These are phyloP conservation scores for Cornus florida DNA, from an alignment of 148 eudicot genomes.

Conservation along the genomic window DNA sequence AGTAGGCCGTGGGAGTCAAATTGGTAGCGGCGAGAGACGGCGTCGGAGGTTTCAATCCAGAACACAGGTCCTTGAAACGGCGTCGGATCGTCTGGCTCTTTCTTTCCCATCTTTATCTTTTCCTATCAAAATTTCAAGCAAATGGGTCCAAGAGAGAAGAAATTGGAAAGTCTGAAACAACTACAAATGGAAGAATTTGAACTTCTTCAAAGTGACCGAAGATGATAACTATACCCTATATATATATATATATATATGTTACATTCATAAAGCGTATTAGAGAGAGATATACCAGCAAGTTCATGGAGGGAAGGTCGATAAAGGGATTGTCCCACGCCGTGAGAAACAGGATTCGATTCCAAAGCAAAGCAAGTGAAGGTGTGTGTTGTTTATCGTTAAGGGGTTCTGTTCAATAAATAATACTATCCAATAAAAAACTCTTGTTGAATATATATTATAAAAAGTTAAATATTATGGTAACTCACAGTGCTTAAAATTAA, in stretches of 20 bases:
- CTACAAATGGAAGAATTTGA: neutral
- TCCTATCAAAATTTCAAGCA: slow-evolving; percentile 35
- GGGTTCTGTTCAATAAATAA: too few relatives aligned
- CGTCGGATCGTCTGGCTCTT: slow-evolving; percentile 20
- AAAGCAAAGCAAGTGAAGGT: neutral
- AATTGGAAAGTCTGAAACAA: neutral
- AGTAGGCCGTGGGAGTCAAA: slow-evolving; percentile 61
- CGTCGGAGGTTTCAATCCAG: slow-evolving; percentile 81
- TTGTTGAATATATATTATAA: too few relatives aligned
- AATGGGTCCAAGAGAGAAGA: slow-evolving; percentile 2
- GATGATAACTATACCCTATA: too few relatives aligned
- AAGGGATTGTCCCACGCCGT: neutral
- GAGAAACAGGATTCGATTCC: neutral
- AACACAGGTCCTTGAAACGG: slow-evolving; percentile 33
- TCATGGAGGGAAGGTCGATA: slow-evolving; percentile 30
- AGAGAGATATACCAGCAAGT: slow-evolving; percentile 38
- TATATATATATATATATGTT: neutral
- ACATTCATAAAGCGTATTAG: neutral
- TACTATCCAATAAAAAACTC: too few relatives aligned
- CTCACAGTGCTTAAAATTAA: too few relatives aligned
- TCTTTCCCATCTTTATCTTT: slow-evolving; percentile 49
- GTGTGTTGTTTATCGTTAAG: too few relatives aligned
- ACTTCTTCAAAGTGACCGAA: neutral
- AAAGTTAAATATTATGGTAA: too few relatives aligned
- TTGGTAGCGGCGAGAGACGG: slow-evolving; percentile 59